phyloP scores from a whole-genome alignment of 768 basidiomycete genomes.

The Trametes meyenii region DNA sequence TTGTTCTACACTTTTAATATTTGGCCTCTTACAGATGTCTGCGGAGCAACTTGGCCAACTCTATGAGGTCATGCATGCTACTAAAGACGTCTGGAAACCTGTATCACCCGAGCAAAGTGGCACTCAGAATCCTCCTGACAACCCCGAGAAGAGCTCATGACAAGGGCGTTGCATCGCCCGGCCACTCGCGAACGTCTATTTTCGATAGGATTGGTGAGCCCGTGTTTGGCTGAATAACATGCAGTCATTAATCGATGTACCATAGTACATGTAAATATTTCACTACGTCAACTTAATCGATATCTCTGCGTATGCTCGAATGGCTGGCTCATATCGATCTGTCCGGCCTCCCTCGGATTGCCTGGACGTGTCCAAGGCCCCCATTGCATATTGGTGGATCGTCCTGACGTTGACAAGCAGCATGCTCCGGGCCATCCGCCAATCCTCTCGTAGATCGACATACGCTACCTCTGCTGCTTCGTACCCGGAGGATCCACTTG shows the following conservation, averaged over 20 bases:
- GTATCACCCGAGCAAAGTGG: constrained; percentile 21
- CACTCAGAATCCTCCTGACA: not conserved
- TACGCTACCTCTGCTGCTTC: not conserved
- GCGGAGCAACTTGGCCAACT: constrained; percentile 90
- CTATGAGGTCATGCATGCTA: constrained; percentile 92
- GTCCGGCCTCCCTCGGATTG: not conserved
- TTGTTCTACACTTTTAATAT: not conserved
- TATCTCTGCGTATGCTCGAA: too few relatives aligned
- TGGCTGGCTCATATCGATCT: too few relatives aligned
- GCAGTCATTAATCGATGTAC: not conserved
- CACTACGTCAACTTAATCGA: too few relatives aligned
- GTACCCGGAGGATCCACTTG: not conserved
- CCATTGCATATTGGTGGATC: not conserved
- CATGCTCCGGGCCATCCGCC: not conserved
- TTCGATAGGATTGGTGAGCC: not conserved
- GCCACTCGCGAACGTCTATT: not conserved
- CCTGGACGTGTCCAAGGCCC: not conserved
- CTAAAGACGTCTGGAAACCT: constrained; percentile 86
- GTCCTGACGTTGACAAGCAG: too few relatives aligned
- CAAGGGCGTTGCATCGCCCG: not conserved
- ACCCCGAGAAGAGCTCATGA: not conserved
- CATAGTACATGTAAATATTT: too few relatives aligned
- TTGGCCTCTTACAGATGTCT: constrained; percentile 64
- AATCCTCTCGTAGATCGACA: not conserved
- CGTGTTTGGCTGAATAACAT: not conserved